Evolutionary conservation across 495 filamentous ascomycete genomes (phyloP), one percentile per base, ranked within the genome.

Genomic region (Aspergillus kassunensis): DNA sequence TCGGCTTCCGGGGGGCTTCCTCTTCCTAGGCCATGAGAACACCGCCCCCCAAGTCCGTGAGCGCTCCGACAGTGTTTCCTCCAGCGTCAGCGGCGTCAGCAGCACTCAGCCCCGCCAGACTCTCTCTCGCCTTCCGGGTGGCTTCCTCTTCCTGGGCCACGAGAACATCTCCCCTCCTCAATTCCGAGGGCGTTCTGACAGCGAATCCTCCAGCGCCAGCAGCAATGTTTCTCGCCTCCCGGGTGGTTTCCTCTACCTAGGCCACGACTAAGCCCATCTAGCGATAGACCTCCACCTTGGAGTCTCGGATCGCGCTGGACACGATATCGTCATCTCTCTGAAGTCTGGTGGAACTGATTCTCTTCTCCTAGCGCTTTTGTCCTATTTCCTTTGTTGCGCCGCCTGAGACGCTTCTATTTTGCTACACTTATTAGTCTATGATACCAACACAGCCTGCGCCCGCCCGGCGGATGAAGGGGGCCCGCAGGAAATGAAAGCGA

Each of bases 291-390:
- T 36, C 34, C 44, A 29, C 15, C 23, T 24, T 33, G 34, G 43
- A 53, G 42, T 53, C 42, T 51, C 36, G 44, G 51, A 58, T 61
- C 59, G 59, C 59, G 59, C 59, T 61, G 59, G 59, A 53, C 59
- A 61, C 59, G 59, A 60, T 57, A 24, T 36, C 33, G 15, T 55
- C 42, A 33, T 51, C 39, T 46, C 27, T 53, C 40, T 25, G 47
- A 21, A 33, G 18, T 37, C 23, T 36, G 36, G 35, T 50, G 45
- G 31, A 30, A 49, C 19, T 48, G 19, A 31, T 50, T 49, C 53
- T 41, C 31, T 35, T 50, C 34, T 53, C 3, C 30, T 33, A 4
- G 9, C 30, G 24, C 24, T 9, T 12, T 43, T 42, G 37, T 29
- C 50, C 39, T 43, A 19, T 30, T 54, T 27, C 11, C 13, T 18